Base-by-base conservation (phyloP, 2,329 filamentous ascomycete species). In the Aureobasidium namibiae region DNA sequence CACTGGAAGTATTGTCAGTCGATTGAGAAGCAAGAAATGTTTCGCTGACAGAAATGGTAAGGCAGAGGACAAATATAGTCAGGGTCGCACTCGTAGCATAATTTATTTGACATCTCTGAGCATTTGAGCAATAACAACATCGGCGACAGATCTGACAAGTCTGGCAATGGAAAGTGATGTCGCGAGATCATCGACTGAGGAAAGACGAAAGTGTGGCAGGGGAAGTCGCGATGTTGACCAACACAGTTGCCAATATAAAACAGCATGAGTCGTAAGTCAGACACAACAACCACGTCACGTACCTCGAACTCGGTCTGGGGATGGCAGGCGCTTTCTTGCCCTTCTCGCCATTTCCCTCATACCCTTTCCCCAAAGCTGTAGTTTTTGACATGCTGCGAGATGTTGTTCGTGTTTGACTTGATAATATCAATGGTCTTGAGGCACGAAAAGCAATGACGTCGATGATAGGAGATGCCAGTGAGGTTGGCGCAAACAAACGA, bases 251-350 rank as follows among this genome's bases (percentile, higher is more conserved):
- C 18, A 36, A 14, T 26, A 26, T 59, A 16, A 31, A 52, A 24
- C 26, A 2, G 6, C 16, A 52, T 3, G 13, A 16, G 13, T 14
- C 34, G 21, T 7, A 29, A n/a, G 1, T 1, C 16, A 9, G 4
- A 14, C 14, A 44, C 13, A 1, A 3, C 21, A 44, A 5, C 16
- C 11, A 21, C 9, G 21, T 3, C 24, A 61, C 69, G 59, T 70
- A 83, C 82, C 82, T 85, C 13, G 86, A 82, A 70, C 85, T 89
- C 2, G 87, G 86, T 54, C 82, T 76, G 2, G 86, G 82, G 21
- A 78, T 62, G 1, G 76, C 66, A 5, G 74, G 72, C 23, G 66
- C 63, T 62, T 76, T 76, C 49, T 73, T 75, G 26, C 67, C 63
- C 23, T 61, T 65, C 23, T 60, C 39, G 11, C 39, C 52, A 18